Conservation (phyloP, 495 filamentous ascomycete genomes). For the Pyronema domesticum region DNA sequence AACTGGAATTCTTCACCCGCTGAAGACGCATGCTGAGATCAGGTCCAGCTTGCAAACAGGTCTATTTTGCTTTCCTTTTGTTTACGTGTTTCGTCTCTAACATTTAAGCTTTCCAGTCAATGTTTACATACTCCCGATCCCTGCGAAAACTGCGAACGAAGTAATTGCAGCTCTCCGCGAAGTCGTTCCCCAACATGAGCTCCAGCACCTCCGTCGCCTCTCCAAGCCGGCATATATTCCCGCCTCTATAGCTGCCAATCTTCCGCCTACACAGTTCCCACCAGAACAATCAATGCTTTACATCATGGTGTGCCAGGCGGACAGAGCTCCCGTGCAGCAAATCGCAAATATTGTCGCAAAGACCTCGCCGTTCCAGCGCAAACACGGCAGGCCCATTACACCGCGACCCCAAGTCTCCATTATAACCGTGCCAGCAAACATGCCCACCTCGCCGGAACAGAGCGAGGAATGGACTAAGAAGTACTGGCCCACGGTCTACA, state of each 20-base stretch:
- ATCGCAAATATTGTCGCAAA: conserved; percentile 30
- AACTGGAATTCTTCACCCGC: conserved; percentile 29
- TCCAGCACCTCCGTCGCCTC: conserved; percentile 68
- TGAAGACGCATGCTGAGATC: conserved; percentile 39
- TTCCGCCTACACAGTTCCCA: conserved; percentile 7
- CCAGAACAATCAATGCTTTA: conserved; percentile 19
- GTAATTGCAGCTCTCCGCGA: conserved; percentile 33
- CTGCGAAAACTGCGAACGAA: conserved; percentile 34
- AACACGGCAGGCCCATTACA: conserved; percentile 24
- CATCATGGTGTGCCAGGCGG: conserved; percentile 31
- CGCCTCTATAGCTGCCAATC: conserved; percentile 22
- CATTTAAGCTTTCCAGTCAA: conserved; percentile 26
- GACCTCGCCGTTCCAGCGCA: conserved; percentile 28
- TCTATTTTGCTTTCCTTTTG: background rate
- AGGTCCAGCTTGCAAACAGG: conserved; percentile 26
- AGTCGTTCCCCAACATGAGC: conserved; percentile 24
- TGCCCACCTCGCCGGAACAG: conserved; percentile 57
- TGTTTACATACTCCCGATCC: conserved; percentile 37
- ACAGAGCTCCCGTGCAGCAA: conserved; percentile 27
- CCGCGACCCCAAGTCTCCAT: conserved; percentile 31
- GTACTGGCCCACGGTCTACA: conserved; percentile 82
- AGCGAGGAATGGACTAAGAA: conserved; percentile 55
- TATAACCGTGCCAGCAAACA: conserved; percentile 50
- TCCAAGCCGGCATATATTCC: conserved; percentile 56
- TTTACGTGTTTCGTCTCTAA: background rate